Evolutionary conservation across 2,329 filamentous ascomycete species (phyloP), one percentile per base, ranked within the genome.

Genomic region (Fusarium sororula): DNA sequence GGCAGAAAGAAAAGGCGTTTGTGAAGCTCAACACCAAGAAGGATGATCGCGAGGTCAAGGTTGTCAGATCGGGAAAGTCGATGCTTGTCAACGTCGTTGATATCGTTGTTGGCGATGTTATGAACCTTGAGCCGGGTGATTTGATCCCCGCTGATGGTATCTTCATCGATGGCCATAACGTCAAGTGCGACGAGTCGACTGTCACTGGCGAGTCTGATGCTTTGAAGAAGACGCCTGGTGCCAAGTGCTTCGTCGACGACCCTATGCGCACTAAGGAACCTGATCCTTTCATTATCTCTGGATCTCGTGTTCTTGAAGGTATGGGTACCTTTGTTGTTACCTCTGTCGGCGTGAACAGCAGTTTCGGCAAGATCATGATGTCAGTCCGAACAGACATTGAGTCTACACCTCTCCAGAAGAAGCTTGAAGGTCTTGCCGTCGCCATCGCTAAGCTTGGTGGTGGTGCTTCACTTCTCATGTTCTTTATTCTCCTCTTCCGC

Each of bases 251-350:
- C 75, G 85, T 86, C 22, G 91, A 91, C 24, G 92, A 95, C 74
- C 89, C 93, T 73, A 90, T 89, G 70, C 85, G 90, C 41, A 85
- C 91, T 24, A 91, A 90, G 83, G 94, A 94, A 80, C 87, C 94
- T 81, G 93, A 95, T 72, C 93, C 93, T 0, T 94, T 95, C 76
- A 94, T 98, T 77, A 93, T 97, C 73, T 98, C 95, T n/a, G 95
- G 93, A 28, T 88, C 91, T 59, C 92, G 92, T 68, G 92, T 94
- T 62, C 92, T 94, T 82, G 92, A 94, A 79, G 93, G 93, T 13
- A 70, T 70, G 59, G 93, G 93, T 9, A 94, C 91, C 2, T 95
- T 90, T 75, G 85, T 95, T 80, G 90, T 91, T 66, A 94, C 93
- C 3, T 92, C 91, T 12, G 92, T 92, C 38, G 93, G 93, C 55